Evolutionary conservation across 2,329 filamentous ascomycete species (phyloP).

Genomic region (Penicillium carneum): DNA sequence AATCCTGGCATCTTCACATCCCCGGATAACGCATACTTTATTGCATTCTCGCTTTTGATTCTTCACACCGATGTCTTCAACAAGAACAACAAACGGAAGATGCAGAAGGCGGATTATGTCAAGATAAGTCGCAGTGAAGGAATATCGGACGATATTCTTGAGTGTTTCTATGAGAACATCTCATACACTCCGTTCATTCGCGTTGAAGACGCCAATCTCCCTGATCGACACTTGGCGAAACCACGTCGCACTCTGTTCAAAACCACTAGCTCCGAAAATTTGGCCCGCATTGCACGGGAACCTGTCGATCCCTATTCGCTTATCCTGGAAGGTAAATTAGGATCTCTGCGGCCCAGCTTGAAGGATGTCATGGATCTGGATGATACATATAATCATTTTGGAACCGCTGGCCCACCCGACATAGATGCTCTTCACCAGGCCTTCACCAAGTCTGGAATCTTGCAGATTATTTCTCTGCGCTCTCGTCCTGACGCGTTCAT

Average conservation of each 20-base stretch:
- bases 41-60: slow-evolving; percentile 94
- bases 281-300: slow-evolving; percentile 74
- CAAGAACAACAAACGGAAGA: slow-evolving; percentile 99
- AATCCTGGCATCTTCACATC: slow-evolving; percentile 93
- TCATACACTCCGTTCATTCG: slow-evolving; percentile 98
- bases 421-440: slow-evolving; percentile 82
- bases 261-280: slow-evolving; percentile 68
- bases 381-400: slow-evolving; percentile 88
- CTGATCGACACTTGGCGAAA: slow-evolving; percentile 75
- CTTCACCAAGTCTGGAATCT: slow-evolving; percentile 87
- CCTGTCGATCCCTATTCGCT: slow-evolving; percentile 94
- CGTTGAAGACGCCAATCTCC: slow-evolving; percentile 82
- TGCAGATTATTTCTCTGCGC: slow-evolving; percentile 93
- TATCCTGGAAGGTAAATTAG: slow-evolving; percentile 87
- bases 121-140: slow-evolving; percentile 93
- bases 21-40: slow-evolving; percentile 91
- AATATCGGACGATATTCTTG: slow-evolving; percentile 89
- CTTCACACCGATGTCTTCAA: slow-evolving; percentile 99
- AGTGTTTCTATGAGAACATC: slow-evolving; percentile 98
- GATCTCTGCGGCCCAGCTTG: slow-evolving; percentile 80
- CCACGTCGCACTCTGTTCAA: slow-evolving; percentile 75
- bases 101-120: slow-evolving; percentile 93
- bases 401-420: slow-evolving; percentile 77
- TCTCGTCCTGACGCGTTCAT: slow-evolving; percentile 96
- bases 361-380: slow-evolving; percentile 93